Conservation (phyloP, 345 rosid species). For the Citrus medica region DNA sequence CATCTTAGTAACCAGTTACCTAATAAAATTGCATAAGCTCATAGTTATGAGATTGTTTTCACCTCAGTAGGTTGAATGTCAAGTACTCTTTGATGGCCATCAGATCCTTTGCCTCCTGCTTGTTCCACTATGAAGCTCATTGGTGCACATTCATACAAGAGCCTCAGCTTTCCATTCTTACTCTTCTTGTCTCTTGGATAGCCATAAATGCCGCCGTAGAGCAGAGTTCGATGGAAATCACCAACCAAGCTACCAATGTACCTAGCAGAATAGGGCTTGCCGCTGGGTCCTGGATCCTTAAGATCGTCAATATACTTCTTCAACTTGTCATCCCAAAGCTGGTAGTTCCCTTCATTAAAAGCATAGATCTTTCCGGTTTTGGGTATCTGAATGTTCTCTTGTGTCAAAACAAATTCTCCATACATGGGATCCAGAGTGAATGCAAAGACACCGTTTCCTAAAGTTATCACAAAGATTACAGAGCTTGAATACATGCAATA, state of each 20-base stretch:
- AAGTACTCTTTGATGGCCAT: conserved; percentile 74
- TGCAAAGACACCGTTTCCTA: conserved; percentile 79
- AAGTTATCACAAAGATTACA: conserved; percentile 71
- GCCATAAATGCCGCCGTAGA: conserved; percentile 93
- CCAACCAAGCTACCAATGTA: conserved; percentile 97
- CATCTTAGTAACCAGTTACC: background rate
- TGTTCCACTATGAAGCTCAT: conserved; percentile 96
- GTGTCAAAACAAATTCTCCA: conserved; percentile 91
- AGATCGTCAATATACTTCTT: conserved; percentile 92
- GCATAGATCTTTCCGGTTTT: conserved; percentile 80
- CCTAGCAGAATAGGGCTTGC: conserved; percentile 89
- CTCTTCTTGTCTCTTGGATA: conserved; percentile 91
- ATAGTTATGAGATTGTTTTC: background rate
- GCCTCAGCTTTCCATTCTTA: conserved; percentile 92
- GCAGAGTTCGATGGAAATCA: conserved; percentile 81
- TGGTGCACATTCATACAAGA: conserved; percentile 91
- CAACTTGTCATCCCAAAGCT: conserved; percentile 82
- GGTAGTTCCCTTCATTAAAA: conserved; percentile 94
- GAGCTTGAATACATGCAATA: conserved; percentile 99
- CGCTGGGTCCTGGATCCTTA: conserved; percentile 84
- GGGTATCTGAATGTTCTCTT: conserved; percentile 77
- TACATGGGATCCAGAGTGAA: conserved; percentile 95
- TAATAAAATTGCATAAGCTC: background rate
- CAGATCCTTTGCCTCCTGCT: conserved; percentile 99
- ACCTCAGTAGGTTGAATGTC: conserved; percentile 87